Evolutionary conservation across 1,284 basidiomycete species (phyloP).

Genomic region (Xerocomus amazonicus): DNA sequence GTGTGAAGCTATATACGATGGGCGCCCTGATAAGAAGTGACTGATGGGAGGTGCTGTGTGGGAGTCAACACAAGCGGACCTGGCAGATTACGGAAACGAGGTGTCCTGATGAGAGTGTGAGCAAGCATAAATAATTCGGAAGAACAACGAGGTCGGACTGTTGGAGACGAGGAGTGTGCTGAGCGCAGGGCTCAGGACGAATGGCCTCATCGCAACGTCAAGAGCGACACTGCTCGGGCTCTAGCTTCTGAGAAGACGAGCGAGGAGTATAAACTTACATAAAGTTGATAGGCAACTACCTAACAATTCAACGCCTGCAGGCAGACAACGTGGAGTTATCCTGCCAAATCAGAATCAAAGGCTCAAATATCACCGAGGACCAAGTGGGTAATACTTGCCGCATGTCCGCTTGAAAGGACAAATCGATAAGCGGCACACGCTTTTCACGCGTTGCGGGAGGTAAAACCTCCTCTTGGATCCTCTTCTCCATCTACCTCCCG

Average conservation of each 20-base stretch:
- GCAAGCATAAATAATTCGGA: too few species aligned
- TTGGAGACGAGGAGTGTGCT: neutral
- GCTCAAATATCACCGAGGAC: slow-evolving; percentile 33
- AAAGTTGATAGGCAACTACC: slow-evolving; percentile 28
- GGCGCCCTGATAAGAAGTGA: slow-evolving; percentile 42
- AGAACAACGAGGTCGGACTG: too few species aligned
- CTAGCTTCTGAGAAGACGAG: slow-evolving; percentile 8
- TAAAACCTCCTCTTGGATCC: slow-evolving; percentile 29
- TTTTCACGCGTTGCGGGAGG: slow-evolving; percentile 42
- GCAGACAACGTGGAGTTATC: slow-evolving; percentile 57
- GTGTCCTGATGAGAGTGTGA: neutral
- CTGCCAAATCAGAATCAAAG: slow-evolving; percentile 32
- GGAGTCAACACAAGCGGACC: slow-evolving; percentile 19
- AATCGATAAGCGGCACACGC: slow-evolving; percentile 48
- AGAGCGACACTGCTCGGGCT: neutral
- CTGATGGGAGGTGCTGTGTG: slow-evolving; percentile 40
- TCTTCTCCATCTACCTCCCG: slow-evolving; percentile 15
- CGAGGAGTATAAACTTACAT: slow-evolving; percentile 27
- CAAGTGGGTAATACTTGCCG: slow-evolving; percentile 33
- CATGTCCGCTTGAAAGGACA: slow-evolving; percentile 34
- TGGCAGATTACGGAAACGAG: slow-evolving; percentile 14
- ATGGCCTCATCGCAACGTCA: neutral
- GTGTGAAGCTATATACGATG: slow-evolving; percentile 38
- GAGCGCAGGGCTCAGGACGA: neutral
- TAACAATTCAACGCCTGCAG: slow-evolving; percentile 53